These are phyloP conservation scores for Hordeum pubiflorum DNA, from an alignment of 202 grass and related monocot genomes.

Conservation along the genomic window DNA sequence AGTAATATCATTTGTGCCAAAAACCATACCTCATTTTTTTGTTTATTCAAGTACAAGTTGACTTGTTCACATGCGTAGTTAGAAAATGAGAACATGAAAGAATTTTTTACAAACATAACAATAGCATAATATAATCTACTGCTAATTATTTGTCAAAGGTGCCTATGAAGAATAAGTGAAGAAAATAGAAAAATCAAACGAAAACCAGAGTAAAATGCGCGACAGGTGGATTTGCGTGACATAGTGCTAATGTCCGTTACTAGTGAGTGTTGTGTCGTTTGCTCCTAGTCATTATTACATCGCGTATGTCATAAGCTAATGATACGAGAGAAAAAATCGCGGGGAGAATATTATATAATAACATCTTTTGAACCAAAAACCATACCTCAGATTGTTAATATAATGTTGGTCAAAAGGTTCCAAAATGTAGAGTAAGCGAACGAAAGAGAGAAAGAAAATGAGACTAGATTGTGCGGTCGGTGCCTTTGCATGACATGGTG, in stretches of 20 bases:
- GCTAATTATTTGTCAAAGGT: too few species aligned
- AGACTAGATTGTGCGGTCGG: neutral
- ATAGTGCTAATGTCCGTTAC: neutral
- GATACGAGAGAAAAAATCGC: neutral
- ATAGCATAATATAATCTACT: too few species aligned
- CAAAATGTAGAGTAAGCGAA: neutral
- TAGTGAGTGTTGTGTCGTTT: neutral
- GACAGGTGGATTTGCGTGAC: too few species aligned
- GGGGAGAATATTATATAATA: neutral
- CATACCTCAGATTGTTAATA: neutral
- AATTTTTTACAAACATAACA: too few species aligned
- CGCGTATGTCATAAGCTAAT: neutral
- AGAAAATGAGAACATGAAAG: neutral
- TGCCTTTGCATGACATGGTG: neutral
- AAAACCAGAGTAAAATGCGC: too few species aligned
- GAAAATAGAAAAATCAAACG: too few species aligned
- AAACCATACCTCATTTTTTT: too few species aligned
- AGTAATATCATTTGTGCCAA: too few species aligned
- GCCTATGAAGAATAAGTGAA: too few species aligned
- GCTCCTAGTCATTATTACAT: neutral
- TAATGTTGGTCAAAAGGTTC: neutral
- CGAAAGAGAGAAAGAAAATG: neutral
- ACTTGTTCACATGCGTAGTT: neutral
- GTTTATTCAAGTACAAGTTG: too few species aligned
- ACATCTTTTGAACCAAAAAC: neutral